Evolutionary conservation across 1,284 basidiomycete genomes (phyloP), one percentile per base, ranked within the genome.

Genomic region (Tremellales sp.): DNA sequence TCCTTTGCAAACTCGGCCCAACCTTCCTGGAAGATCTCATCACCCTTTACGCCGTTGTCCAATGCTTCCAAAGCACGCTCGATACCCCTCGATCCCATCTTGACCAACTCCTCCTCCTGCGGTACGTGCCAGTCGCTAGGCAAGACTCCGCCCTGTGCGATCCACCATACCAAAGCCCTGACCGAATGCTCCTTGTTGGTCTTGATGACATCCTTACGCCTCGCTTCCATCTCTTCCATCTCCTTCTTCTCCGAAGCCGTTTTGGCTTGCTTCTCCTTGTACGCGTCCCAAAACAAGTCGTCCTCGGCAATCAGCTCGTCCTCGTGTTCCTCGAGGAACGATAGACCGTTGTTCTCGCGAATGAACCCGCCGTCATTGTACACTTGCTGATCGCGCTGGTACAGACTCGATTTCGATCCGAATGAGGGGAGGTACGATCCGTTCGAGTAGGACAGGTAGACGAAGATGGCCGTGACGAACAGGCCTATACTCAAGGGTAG

Each of bases 231-330:
- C 40, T 62, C 56, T 12, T 49, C 54, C 42, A 61, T 52, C 3
- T 54, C 59, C 17, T 48, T 52, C 3, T 48, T 19, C 45, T 70
- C 58, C 39, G 62, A 59, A 7, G 48, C 53, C 2, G 56, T 49
- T 10, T 52, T 12, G 10, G 64, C 61, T 22, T 43, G 42, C 2
- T 57, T 48, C 37, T 67, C 65, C 12, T 48, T 59, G 41, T 65
- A 66, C n/a, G 56, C 33, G n/a, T 60, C 55, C 50, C 51, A 61
- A 43, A 61, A 63, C 11, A 68, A 43, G 48, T 70, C 70, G 48
- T 70, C 68, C 44, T 69, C 68, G 11, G 68, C 66, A 29, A 72
- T 58, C 22, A 69, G 45, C 42, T 65, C 62, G 15, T 67, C 68
- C 44, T 67, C 67, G 45, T 61, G 55, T 27, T 49, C 39, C n/a